Conservation (phyloP, 495 filamentous ascomycete species). For the Podospora bellae-mahoneyi region DNA sequence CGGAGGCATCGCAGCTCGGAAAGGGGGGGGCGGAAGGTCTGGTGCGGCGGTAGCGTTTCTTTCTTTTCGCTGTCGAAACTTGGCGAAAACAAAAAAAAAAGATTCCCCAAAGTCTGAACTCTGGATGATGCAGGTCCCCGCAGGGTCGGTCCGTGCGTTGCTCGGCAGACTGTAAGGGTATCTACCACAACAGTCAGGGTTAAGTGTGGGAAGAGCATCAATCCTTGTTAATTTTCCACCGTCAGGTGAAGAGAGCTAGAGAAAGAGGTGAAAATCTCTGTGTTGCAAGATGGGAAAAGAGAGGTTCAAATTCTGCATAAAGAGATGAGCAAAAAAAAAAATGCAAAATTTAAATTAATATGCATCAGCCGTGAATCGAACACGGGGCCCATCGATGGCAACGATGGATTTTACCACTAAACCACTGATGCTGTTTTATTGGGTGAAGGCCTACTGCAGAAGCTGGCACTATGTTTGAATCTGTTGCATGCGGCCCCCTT, state of each 20-base stretch:
- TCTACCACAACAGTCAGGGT: background rate
- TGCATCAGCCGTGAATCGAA: conserved; percentile 51
- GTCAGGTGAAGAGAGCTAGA: no score
- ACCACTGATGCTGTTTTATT: conserved; percentile 35
- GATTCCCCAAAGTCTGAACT: background rate
- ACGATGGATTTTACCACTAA: conserved; percentile 55
- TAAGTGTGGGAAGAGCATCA: background rate
- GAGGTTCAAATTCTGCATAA: no score
- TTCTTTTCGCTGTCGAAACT: background rate
- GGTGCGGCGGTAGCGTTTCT: background rate
- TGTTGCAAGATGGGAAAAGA: no score
- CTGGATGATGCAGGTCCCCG: background rate
- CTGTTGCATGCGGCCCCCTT: no score
- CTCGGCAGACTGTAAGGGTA: background rate
- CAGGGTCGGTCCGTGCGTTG: background rate
- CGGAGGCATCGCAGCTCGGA: conserved; percentile 32
- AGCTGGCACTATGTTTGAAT: background rate
- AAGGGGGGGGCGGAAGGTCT: background rate
- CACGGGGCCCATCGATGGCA: conserved; percentile 53
- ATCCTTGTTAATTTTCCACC: no score
- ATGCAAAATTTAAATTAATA: background rate
- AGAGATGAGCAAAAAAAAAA: no score
- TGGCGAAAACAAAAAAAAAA: background rate
- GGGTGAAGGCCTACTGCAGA: background rate
- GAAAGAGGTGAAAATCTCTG: no score